Percentiles rank a stretch among this genome's conserved stretches.
phyloP scores from a whole-genome alignment of 2,329 filamentous ascomycete genomes.

The Arthrobotrys megalospora region DNA sequence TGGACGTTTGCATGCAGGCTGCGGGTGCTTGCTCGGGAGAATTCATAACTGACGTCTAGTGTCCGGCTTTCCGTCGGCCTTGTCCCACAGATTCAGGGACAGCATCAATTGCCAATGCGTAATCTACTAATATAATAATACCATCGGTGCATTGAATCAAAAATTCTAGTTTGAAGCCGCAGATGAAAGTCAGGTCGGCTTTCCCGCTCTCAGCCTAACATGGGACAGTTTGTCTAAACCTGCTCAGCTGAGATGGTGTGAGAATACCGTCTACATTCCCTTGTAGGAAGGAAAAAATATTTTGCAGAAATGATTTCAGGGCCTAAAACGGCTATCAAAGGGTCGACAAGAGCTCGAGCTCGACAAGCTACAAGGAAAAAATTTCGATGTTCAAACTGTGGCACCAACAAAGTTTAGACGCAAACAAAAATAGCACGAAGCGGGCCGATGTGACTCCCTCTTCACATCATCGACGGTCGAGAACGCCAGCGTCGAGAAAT shows the following conservation, averaged over 20 bases:
- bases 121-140: not conserved
- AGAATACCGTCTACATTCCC: constrained; percentile 25
- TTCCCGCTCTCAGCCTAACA: not conserved
- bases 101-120: constrained; percentile 12
- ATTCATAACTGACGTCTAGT: constrained; percentile 42
- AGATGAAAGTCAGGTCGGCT: not conserved
- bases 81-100: constrained; percentile 41
- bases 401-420: constrained; percentile 25
- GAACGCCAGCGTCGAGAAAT: constrained; percentile 14
- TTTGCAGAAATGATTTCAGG: constrained; percentile 9
- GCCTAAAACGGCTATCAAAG: constrained; percentile 30
- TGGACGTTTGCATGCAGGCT: constrained; percentile 44
- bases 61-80: constrained; percentile 43
- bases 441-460: constrained; percentile 38
- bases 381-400: constrained; percentile 18
- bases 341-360: constrained; percentile 10
- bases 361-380: constrained; percentile 1
- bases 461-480: constrained; percentile 21
- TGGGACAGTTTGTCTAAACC: not conserved
- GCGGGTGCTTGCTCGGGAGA: constrained; percentile 50
- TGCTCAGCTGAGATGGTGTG: constrained; percentile 5
- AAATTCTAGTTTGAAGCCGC: constrained; percentile 14
- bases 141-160: not conserved
- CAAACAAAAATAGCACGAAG: constrained; percentile 38
- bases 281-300: constrained; percentile 11